Evolutionary conservation across 768 basidiomycete genomes (phyloP), one percentile per base, ranked within the genome.

Genomic region (Fistulinella prunicolor): DNA sequence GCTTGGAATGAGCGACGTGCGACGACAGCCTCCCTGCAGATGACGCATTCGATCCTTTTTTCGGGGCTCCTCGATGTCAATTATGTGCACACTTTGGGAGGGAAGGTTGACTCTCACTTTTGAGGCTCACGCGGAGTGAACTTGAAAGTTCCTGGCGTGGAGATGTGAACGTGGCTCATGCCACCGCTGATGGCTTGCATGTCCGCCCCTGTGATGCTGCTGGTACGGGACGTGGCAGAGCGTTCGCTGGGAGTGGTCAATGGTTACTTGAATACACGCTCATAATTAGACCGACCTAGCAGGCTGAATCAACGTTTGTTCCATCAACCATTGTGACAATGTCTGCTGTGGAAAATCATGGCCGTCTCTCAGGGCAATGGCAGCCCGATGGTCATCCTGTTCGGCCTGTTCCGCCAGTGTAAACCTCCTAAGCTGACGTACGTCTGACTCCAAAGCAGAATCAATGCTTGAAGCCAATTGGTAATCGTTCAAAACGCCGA

Each of bases 401-500:
- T 73, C 71, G 6, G 65, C 70, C 23, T 58, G 61, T 44, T 81
- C 73, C 10, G 70, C 54, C 2, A 65, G 51, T 1, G 43, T 46
- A 7, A 70, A 41, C 0, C 66, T 67, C 14, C 60, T 38, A 0
- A 81, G 51, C 10, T 70, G 56, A 4, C 49, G 51, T 0, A 47
- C 59, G 41, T 77, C 75, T 0, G 59, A 54, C 16, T 61, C 62
- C n/a, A 76, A 53, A 4, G 77, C 75, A 5, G 54, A 54, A n/a
- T 67, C 68, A 9, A 81, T 51, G 47, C 74, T 78, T 44, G 57
- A 61, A 0, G 80, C 78, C 10, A 77, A 56, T 14, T 58, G 61
- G 13, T 62, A 47, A 50, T 80, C 78, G 3, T 64, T 58, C 22
- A 72, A 58, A n/a, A 60, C 36, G 0, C 53, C 55, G 4, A 74